Evolutionary conservation across 2,329 filamentous ascomycete species (phyloP).

Genomic region (Parafenestella ontariensis): DNA sequence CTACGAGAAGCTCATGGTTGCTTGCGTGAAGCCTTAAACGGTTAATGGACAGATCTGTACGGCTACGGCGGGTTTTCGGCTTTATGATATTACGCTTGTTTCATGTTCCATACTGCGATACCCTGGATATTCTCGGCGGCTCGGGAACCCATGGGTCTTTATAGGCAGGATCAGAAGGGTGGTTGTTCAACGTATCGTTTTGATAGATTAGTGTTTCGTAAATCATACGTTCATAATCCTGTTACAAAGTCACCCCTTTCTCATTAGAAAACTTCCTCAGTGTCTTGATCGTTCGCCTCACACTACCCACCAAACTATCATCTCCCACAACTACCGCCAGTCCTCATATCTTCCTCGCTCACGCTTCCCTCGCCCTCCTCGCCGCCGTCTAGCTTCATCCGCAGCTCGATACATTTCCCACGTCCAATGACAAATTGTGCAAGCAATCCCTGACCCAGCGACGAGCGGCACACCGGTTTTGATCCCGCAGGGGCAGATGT

Average conservation of each 20-base stretch:
- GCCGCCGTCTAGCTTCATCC: neutral
- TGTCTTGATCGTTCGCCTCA: too few relatives aligned
- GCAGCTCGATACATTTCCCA: constrained; percentile 1
- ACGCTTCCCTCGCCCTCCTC: neutral
- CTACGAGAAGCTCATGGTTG: constrained; percentile 78
- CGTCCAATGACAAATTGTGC: neutral
- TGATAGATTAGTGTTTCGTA: too few relatives aligned
- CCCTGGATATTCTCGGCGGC: neutral
- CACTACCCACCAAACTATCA: too few relatives aligned
- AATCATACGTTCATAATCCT: neutral
- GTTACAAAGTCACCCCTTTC: too few relatives aligned
- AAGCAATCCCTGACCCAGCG: neutral
- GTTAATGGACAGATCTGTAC: neutral
- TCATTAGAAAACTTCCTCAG: too few relatives aligned
- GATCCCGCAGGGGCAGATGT: neutral
- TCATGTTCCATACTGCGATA: neutral
- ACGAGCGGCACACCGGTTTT: neutral
- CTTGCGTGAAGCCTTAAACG: constrained; percentile 56
- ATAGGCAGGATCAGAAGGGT: neutral
- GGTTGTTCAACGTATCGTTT: neutral
- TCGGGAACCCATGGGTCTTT: neutral
- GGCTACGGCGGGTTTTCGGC: neutral
- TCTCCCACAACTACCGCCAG: too few relatives aligned
- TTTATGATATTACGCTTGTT: constrained; percentile 3
- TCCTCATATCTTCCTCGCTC: neutral